Base-by-base conservation (phyloP, 2,329 filamentous ascomycete species). In the Clathrospora elynae region DNA sequence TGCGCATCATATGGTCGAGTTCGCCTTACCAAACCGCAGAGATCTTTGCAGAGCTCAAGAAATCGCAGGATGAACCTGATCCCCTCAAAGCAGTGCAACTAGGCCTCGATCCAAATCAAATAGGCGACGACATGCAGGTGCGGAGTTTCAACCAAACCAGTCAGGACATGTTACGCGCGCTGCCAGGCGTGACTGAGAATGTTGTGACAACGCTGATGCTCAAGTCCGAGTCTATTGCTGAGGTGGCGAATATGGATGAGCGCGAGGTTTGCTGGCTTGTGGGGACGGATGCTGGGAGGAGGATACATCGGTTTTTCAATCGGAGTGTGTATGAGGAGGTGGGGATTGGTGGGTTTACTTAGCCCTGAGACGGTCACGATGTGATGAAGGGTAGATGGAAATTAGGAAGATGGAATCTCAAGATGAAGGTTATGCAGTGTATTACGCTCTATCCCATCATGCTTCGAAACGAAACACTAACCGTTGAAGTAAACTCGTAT, bases 11-110 rank as follows among this genome's bases (percentile, higher is more conserved):
- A 58, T 99, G 93, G 93, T 93, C 88, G 6, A 88, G 83, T 6
- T 90, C 86, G 8, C 92, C 93, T 0, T 96, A 95, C 65, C 91
- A 99, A 70, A 97, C 93, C 0, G 93, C 93, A 1, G 91, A 97
- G 74, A 97, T 99, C 50, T 97, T 99, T 67, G 86, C 91, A 60
- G 86, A 90, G 55, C 80, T 99, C 40, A 99, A 99, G 75, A 87
- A 90, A 55, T 86, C 90, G 60, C 87, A 92, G 58, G 78, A 85
- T 3, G 93, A 99, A 71, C 93, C 93, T 0, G 91, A 99, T 67
- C 93, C 93, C 1, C 79, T 95, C 23, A 84, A 83, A 3, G 93
- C 93, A 0, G 90, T 96, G 6, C 83, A 87, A 46, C 82, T 91
- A 2, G 93, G 93, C 0, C 75, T 99, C 1, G 84, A 88, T 54